Base-by-base conservation (phyloP, 257 asterid species). In the Datura wrightii region DNA sequence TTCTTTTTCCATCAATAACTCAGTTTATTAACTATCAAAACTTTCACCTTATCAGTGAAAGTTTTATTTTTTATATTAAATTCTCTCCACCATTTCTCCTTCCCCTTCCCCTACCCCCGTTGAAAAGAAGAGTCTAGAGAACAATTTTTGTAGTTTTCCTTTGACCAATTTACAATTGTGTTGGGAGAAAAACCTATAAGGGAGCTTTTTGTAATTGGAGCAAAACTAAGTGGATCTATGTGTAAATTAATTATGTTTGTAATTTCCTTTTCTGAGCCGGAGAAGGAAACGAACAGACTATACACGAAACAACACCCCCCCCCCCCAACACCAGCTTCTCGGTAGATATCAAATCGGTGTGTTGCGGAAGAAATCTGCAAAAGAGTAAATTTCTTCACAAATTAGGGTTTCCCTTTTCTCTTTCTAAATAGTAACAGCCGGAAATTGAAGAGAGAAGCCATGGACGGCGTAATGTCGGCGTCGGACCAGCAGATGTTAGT, bases 401-500 rank as follows among this genome's bases (percentile, higher is more conserved):
- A n/a, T 19, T 71, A 74, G 80, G 80, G 19, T 74, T 74, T 24
- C 42, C 1, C 5, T 24, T 74, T 74, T 74, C n/a, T 50, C 58
- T n/a, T 10, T 72, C 18, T 44, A 44, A 72, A 31, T n/a, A 48
- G 16, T 72, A 44, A 34, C 58, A 53, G 44, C 44, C 19, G 44
- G 44, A 42, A 31, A 69, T 13, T 36, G 83, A 31, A 16, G 18
- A 9, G 55, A 42, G 79, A 39, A 70, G 79, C 79, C 8, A 94
- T 95, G 97, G 98, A 94, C 80, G 91, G 85, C 34, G 83, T 84
- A 66, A 59, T 59, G 63, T 91, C 94, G 82, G 88, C 89, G 76
- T 54, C 89, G 31, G 95, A 94, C 50, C 93, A 94, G 92, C 96
- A 93, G 90, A 88, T 15, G 44, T 74, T 95, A 91, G 91, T 95